These are phyloP conservation scores for Aspergillus felis DNA, from an alignment of 2,329 filamentous ascomycete species.

Conservation along the genomic window DNA sequence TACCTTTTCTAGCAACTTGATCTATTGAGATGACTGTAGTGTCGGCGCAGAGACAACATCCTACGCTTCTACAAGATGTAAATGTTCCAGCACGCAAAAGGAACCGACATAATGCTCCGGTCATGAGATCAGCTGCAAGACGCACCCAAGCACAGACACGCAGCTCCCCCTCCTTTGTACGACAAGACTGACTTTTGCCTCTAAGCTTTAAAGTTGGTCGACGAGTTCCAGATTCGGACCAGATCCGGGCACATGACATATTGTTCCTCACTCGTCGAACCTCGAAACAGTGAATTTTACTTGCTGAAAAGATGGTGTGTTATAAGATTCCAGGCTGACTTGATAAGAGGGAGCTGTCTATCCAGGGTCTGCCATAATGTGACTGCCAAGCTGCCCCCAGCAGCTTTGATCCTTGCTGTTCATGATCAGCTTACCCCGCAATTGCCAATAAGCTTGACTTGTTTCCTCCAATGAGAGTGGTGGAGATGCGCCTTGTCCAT, in stretches of 20 bases:
- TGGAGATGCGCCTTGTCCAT: not conserved
- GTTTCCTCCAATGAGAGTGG: not conserved
- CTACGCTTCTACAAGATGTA: not conserved
- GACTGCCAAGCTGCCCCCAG: too few relatives aligned
- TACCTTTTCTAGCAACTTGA: not conserved
- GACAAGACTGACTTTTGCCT: not conserved
- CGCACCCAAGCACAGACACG: not conserved
- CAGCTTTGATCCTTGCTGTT: too few relatives aligned
- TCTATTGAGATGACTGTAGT: not conserved
- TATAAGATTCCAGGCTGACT: too few relatives aligned
- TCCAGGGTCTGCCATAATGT: too few relatives aligned
- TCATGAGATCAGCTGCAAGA: not conserved
- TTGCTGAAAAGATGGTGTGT: too few relatives aligned
- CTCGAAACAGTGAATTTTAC: too few relatives aligned
- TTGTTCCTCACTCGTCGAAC: not conserved
- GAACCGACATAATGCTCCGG: not conserved
- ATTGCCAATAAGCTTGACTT: not conserved
- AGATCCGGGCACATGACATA: not conserved
- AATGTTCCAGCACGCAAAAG: not conserved
- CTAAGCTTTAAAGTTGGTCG: not conserved
- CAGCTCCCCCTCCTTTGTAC: not conserved
- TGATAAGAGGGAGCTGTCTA: too few relatives aligned
- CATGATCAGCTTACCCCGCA: not conserved
- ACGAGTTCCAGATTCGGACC: not conserved
- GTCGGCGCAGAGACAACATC: not conserved